Conservation (phyloP, 164 flowering plant species). For the Magnolia sinica region DNA sequence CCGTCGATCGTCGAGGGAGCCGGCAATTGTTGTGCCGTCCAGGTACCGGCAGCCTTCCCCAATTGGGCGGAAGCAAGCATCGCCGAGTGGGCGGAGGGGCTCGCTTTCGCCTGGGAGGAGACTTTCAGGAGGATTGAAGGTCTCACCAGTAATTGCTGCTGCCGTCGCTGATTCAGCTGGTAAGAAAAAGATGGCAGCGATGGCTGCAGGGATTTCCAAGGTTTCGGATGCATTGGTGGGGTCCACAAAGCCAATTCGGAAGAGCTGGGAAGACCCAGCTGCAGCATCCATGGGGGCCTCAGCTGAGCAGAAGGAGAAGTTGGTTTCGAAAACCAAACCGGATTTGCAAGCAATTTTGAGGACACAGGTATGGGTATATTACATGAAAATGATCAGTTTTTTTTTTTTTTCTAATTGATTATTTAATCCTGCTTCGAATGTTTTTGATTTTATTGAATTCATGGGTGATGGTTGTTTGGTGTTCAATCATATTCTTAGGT, state of each 20-base stretch:
- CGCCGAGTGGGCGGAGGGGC: slow-evolving; percentile 23
- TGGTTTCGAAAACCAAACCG: slow-evolving; percentile 38
- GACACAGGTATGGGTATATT: slow-evolving; percentile 54
- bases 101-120: slow-evolving; percentile 80
- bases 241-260: slow-evolving; percentile 52
- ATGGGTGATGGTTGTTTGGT: too few relatives aligned
- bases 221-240: slow-evolving; percentile 64
- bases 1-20: slow-evolving; percentile 55
- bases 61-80: slow-evolving; percentile 38
- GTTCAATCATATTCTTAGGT: too few relatives aligned
- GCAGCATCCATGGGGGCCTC: slow-evolving; percentile 12
- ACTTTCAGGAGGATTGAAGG: slow-evolving; percentile 67
- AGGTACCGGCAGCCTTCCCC: slow-evolving; percentile 95
- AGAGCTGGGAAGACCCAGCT: slow-evolving; percentile 77
- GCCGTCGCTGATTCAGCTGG: slow-evolving; percentile 38
- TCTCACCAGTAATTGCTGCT: slow-evolving; percentile 35
- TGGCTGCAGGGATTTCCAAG: slow-evolving; percentile 67
- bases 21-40: slow-evolving; percentile 86
- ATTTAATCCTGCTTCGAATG: not conserved
- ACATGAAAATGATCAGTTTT: not conserved
- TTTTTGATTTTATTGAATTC: not conserved
- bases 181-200: slow-evolving; percentile 70
- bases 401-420: not conserved
- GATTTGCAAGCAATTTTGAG: slow-evolving; percentile 69
- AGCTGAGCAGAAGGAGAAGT: slow-evolving; percentile 51